Base-by-base conservation (phyloP, 177 flowering plant species). In the Viscum album region DNA sequence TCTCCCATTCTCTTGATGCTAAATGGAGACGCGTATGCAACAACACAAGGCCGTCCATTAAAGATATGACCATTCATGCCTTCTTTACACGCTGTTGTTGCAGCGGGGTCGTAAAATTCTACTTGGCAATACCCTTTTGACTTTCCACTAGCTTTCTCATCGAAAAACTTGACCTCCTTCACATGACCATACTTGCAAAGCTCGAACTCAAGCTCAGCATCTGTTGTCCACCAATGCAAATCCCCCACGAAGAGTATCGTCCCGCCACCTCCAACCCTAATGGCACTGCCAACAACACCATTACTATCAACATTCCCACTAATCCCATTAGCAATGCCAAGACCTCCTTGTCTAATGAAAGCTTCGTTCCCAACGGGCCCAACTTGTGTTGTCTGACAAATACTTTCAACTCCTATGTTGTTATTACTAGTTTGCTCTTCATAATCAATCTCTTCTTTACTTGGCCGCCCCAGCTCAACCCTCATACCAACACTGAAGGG, bases 221-320 rank as follows among this genome's bases (percentile, higher is more conserved):
- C 98, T 1, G 98, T 93, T 11, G 97, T 93, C 98, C 98, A 93
- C 98, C 98, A 93, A 76, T 87, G 97, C 78, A 93, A 75, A 66
- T 93, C 97, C 2, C 98, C 97, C 19, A 93, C 94, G 78, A 85
- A 93, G n/a, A 93, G 83, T 33, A 86, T 80, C 0, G 89, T 86
- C 35, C 89, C 78, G 21, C 85, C 86, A 56, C 81, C 72, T 33
- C 64, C 59, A 43, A 41, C 59, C 6, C 71, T 72, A 45, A 39
- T 70, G 12, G 28, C 54, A 29, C 45, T 66, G 16, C 71, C n/a
- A 2, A 72, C 78, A 52, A 68, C 66, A 34, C 66, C 72, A 39
- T 63, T 70, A 13, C 75, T 78, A 72, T 68, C 66, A 31, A 60
- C 72, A 39, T 59, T 68, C 19, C 75, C 79, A 72, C 69, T 75